Conservation (phyloP, 164 flowering plant species). For the Tetracentron sinense region DNA sequence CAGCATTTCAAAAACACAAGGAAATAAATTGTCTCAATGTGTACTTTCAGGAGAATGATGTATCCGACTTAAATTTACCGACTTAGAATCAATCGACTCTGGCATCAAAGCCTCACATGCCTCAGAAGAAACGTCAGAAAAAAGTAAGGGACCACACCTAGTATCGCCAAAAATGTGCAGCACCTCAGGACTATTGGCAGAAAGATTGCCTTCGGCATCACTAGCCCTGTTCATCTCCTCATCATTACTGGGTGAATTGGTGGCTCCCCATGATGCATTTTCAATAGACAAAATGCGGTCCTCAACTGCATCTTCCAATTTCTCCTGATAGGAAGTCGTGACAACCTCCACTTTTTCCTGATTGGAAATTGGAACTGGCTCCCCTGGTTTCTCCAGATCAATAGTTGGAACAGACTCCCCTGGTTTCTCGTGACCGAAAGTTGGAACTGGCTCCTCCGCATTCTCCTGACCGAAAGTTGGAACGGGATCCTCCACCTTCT, state of each 20-base stretch:
- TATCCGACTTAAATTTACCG: conserved; percentile 67
- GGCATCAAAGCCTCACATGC: conserved; percentile 48
- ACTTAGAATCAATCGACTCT: conserved; percentile 57
- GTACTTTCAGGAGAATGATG: conserved; percentile 77
- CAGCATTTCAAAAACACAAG: background rate
- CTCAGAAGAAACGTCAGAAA: conserved; percentile 31
- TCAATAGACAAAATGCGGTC: background rate
- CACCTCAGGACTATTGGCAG: conserved; percentile 3
- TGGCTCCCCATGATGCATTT: background rate
- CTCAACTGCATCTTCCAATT: background rate
- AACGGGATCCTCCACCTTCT: background rate
- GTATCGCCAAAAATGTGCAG: conserved; percentile 1
- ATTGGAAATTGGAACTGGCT: background rate
- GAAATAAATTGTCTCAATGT: conserved; percentile 79
- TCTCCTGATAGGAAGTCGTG: background rate
- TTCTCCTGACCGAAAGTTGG: background rate
- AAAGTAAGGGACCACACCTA: conserved; percentile 26
- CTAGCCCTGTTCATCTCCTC: background rate
- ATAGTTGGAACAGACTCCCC: conserved; percentile 7
- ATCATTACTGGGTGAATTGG: background rate
- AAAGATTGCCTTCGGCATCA: conserved; percentile 1
- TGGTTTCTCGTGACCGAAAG: background rate
- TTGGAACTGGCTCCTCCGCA: background rate
- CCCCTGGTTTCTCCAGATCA: conserved; percentile 4
- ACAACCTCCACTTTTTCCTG: background rate